Conservation (phyloP, 129 eudicot genomes). For the Flaveria brownii region DNA sequence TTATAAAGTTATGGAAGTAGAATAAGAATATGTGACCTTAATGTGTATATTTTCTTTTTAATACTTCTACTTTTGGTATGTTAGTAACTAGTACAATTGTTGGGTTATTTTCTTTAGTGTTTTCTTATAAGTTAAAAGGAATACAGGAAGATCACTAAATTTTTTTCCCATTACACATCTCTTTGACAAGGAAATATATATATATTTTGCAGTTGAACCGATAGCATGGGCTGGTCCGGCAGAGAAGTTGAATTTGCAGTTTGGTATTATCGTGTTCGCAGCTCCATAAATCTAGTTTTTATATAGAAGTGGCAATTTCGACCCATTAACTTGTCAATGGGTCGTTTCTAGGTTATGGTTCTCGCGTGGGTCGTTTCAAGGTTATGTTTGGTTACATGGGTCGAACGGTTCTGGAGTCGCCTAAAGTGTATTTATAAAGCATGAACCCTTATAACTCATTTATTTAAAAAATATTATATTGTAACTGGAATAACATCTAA, state of each 20-base stretch:
- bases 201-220: conserved; percentile 47
- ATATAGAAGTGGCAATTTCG: background rate
- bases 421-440: background rate
- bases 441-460: background rate
- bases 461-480: background rate
- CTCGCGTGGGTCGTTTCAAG: background rate
- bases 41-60: background rate
- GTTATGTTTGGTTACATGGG: background rate
- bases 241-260: conserved; percentile 41
- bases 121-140: background rate
- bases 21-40: background rate
- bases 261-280: conserved; percentile 36
- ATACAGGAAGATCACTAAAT: background rate
- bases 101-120: background rate
- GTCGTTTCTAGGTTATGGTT: background rate
- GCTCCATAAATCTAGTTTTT: conserved; percentile 2
- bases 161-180: background rate
- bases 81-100: background rate
- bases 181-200: background rate
- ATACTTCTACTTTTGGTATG: background rate
- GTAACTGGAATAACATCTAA: background rate
- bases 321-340: background rate
- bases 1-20: background rate
- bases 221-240: conserved; percentile 54
- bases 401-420: background rate